Conservation (phyloP, 2,329 filamentous ascomycete species). For the Chaetomium olivaceum region DNA sequence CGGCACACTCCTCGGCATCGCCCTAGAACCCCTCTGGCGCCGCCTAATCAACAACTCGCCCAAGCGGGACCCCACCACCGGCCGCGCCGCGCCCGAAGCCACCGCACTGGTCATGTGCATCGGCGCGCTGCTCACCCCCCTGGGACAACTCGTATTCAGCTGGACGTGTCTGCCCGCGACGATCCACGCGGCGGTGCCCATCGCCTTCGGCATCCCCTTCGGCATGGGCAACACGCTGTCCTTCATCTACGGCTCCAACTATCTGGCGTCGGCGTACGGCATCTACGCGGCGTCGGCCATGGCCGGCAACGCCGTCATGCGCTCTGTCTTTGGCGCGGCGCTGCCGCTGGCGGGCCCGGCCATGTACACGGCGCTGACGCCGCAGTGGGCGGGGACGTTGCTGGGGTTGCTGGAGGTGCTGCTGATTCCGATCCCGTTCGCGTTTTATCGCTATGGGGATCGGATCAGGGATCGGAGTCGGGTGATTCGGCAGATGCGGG, state of each 20-base stretch:
- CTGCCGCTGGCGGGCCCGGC: conserved; percentile 69
- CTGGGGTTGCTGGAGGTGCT: conserved; percentile 68
- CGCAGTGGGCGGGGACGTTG: conserved; percentile 73
- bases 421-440: conserved; percentile 72
- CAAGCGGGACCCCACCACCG: conserved; percentile 59
- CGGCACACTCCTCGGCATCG: conserved; percentile 62
- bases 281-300: conserved; percentile 76
- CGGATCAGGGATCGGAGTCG: conserved; percentile 50
- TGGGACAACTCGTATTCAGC: conserved; percentile 82
- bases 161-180: conserved; percentile 79
- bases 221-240: conserved; percentile 71
- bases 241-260: conserved; percentile 79
- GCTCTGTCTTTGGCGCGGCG: conserved; percentile 67
- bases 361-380: conserved; percentile 68
- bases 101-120: conserved; percentile 79
- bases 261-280: conserved; percentile 72
- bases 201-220: conserved; percentile 74
- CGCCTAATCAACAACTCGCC: conserved; percentile 75
- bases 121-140: conserved; percentile 69
- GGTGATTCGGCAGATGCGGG: conserved; percentile 46
- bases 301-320: conserved; percentile 71
- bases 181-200: conserved; percentile 77
- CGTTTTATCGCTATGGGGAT: conserved; percentile 64
- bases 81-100: conserved; percentile 73
- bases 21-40: conserved; percentile 70